Conservation (phyloP, 176 grass and related monocot species). For the Tillandsia fasciculata region DNA sequence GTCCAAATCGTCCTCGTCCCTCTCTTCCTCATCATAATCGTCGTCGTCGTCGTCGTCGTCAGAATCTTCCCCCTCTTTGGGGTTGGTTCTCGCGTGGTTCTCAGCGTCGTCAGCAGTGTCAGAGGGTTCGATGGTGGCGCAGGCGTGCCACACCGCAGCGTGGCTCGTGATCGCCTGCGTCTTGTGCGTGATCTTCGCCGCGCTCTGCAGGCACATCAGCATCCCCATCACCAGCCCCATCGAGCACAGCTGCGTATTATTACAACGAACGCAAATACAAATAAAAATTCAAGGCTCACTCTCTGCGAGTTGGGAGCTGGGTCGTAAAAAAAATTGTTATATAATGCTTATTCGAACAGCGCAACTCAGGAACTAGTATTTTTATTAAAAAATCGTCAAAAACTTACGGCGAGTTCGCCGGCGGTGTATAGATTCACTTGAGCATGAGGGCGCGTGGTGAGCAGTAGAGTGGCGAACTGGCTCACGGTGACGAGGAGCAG, state of each 20-base stretch:
- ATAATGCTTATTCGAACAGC: no score
- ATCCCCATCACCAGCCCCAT: constrained; percentile 57
- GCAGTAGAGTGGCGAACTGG: constrained; percentile 58
- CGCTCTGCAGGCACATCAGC: constrained; percentile 67
- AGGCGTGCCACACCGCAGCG: constrained; percentile 71
- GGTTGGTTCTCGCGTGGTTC: no score
- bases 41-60: not conserved
- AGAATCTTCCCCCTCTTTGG: not conserved
- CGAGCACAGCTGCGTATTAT: constrained; percentile 48
- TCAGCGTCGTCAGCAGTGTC: not conserved
- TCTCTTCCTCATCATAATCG: constrained; percentile 9
- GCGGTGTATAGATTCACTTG: constrained; percentile 55
- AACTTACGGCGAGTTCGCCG: constrained; percentile 67
- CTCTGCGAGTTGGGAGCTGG: no score
- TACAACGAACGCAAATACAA: not conserved
- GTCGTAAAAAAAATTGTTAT: no score
- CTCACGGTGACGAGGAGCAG: constrained; percentile 57
- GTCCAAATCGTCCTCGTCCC: constrained; percentile 44
- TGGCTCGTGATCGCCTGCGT: constrained; percentile 80
- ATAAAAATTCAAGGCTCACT: not conserved
- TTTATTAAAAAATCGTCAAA: no score
- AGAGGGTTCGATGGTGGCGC: constrained; percentile 58
- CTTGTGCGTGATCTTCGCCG: constrained; percentile 96
- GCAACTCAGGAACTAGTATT: no score
- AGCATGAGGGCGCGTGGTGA: constrained; percentile 44